Evolutionary conservation across 176 grass and related monocot species (phyloP).

Genomic region (Oryza rufipogon): DNA sequence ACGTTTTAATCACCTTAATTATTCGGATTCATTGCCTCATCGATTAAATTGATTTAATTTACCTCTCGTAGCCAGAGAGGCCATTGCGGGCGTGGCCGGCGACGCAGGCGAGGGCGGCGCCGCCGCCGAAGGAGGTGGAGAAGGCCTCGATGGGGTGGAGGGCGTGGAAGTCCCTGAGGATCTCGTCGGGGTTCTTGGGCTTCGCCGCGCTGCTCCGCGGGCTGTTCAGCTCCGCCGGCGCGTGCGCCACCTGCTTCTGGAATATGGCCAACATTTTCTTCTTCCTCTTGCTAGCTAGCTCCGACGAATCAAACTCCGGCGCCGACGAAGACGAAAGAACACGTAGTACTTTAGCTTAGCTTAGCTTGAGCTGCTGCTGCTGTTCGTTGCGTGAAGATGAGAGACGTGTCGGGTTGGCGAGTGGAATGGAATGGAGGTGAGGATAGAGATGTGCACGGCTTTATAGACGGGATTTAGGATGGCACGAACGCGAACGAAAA

Average conservation of each 20-base stretch:
- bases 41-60: not conserved
- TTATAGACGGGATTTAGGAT: slow-evolving; percentile 34
- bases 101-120: slow-evolving; percentile 84
- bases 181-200: slow-evolving; percentile 73
- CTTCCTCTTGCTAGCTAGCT: not conserved
- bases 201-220: slow-evolving; percentile 50
- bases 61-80: slow-evolving; percentile 38
- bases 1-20: not conserved
- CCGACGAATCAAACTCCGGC: not conserved
- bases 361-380: not conserved
- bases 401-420: not conserved
- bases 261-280: slow-evolving; percentile 81
- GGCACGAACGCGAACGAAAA: not conserved
- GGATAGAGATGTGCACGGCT: not conserved
- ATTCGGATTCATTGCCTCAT: not conserved
- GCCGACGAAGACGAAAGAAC: not conserved
- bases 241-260: slow-evolving; percentile 83
- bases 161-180: slow-evolving; percentile 74
- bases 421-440: slow-evolving; percentile 33
- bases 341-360: not conserved
- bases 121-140: slow-evolving; percentile 69
- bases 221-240: slow-evolving; percentile 82
- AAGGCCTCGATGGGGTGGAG: slow-evolving; percentile 52
- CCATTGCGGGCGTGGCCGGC: not conserved
- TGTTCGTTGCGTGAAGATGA: not conserved